Base-by-base conservation (phyloP, 371 early-diverging fungal species). In the Lichtheimia ramosa region DNA sequence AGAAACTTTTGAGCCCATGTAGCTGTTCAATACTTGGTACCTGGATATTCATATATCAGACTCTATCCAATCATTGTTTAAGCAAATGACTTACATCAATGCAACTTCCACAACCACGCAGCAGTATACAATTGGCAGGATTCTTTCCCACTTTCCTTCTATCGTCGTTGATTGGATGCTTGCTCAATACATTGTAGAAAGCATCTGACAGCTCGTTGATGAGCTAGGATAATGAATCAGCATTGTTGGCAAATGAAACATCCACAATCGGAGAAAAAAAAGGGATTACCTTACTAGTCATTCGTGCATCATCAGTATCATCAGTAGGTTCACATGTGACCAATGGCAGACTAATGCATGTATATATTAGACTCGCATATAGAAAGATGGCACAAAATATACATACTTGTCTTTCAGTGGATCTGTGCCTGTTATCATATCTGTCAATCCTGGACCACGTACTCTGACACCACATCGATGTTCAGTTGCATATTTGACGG, bases 341-440 rank as follows among this genome's bases (percentile, higher is more conserved):
- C 18, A 79, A 39, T n/a, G 69, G 77, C 41, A 61, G 59, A 15
- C 78, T 82, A 51, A 14, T 8, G 48, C 27, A 39, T 12, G 46
- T 5, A 2, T 34, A 10, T 8, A 34, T 34, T 15, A 43, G 14
- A 28, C 13, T 42, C 42, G 23, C 55, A 59, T 25, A 59, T 25
- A 25, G 5, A 3, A 25, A 1, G 20, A 21, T 8, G 2, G 16
- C 48, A 16, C 25, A 46, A n/a, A n/a, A n/a, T n/a, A 34, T 24
- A 48, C 54, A 10, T 69, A 79, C 76, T 69, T 69, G 69, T 83
- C 83, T 63, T 81, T 78, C 6, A 82, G 53, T 3, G 83, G 83
- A 63, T 83, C 83, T 8, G 83, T 83, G 43, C 83, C 83, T 8
- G 78, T 83, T 40, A 83, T 83, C 3, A 62, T 54, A 60, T 78